Conservation (phyloP, 2,329 filamentous ascomycete species). For the Aspergillus persii region DNA sequence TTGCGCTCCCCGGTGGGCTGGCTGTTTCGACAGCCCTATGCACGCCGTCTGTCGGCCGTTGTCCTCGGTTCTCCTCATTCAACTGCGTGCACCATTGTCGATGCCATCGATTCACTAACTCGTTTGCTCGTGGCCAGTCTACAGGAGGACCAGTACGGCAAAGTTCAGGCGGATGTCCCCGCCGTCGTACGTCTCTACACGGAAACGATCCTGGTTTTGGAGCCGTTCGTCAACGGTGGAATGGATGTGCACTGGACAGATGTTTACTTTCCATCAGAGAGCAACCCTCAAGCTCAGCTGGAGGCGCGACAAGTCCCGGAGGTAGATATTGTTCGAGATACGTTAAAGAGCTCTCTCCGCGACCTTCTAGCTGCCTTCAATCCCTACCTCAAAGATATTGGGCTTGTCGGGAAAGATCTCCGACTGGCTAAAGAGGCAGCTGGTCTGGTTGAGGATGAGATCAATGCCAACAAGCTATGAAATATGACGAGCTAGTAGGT, state of each 20-base stretch:
- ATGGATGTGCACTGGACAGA: conserved; percentile 75
- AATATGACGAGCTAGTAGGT: background rate
- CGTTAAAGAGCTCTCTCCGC: conserved; percentile 63
- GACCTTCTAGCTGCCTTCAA: conserved; percentile 70
- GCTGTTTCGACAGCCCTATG: conserved; percentile 69
- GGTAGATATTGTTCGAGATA: conserved; percentile 67
- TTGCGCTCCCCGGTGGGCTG: conserved; percentile 58
- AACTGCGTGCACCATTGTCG: conserved; percentile 64
- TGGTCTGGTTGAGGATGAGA: conserved; percentile 25
- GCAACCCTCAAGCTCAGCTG: conserved; percentile 29
- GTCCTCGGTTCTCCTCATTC: conserved; percentile 74
- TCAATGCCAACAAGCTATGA: background rate
- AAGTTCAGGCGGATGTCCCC: conserved; percentile 79
- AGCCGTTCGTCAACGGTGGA: conserved; percentile 58
- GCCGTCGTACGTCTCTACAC: conserved; percentile 72
- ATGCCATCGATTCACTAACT: conserved; percentile 69
- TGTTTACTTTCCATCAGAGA: conserved; percentile 51
- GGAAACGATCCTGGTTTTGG: conserved; percentile 64
- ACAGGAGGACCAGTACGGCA: conserved; percentile 77
- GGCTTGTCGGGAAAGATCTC: conserved; percentile 69
- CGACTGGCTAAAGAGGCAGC: conserved; percentile 68
- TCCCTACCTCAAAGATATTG: conserved; percentile 68
- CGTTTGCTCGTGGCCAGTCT: conserved; percentile 71
- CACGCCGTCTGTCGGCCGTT: conserved; percentile 61
- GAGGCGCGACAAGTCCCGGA: conserved; percentile 52